A percentile compares a stretch with the other conserved stretches of the same genome.
Evolutionary conservation across 345 rosid genomes (phyloP).

Genomic region (Garcia nutans): DNA sequence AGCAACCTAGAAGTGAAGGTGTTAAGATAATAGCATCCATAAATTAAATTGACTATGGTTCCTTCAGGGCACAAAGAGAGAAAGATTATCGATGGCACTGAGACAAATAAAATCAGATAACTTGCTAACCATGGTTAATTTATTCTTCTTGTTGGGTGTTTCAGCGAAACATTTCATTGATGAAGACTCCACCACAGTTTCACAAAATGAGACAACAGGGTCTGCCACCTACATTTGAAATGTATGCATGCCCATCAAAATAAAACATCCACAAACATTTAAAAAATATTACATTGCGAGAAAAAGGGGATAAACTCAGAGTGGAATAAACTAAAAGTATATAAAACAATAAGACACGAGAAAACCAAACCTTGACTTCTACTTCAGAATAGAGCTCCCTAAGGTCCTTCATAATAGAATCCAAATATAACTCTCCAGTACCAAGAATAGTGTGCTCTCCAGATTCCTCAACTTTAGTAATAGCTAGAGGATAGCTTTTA

Average conservation of each 20-base stretch:
- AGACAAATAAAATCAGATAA: conserved; percentile 3
- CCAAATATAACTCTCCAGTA: conserved; percentile 92
- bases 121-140: conserved; percentile 78
- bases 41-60: neutral
- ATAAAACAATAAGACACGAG: neutral
- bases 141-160: conserved; percentile 96
- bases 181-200: conserved; percentile 97
- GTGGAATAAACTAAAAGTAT: neutral
- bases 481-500: conserved; percentile 97
- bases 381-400: conserved; percentile 98
- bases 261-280: neutral
- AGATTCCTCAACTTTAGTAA: conserved; percentile 95
- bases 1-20: conserved; percentile 61
- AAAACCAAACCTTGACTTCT: conserved; percentile 80
- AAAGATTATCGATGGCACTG: neutral
- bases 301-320: conserved; percentile 1
- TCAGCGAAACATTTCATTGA: conserved; percentile 99
- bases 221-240: conserved; percentile 72
- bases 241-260: conserved; percentile 11
- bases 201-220: conserved; percentile 97
- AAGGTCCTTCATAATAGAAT: conserved; percentile 97
- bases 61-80: neutral
- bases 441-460: conserved; percentile 98
- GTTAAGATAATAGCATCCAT: neutral
- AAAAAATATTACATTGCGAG: no score